These are phyloP conservation scores for Luffa acutangula DNA, from an alignment of 306 rosid genomes.

Conservation along the genomic window DNA sequence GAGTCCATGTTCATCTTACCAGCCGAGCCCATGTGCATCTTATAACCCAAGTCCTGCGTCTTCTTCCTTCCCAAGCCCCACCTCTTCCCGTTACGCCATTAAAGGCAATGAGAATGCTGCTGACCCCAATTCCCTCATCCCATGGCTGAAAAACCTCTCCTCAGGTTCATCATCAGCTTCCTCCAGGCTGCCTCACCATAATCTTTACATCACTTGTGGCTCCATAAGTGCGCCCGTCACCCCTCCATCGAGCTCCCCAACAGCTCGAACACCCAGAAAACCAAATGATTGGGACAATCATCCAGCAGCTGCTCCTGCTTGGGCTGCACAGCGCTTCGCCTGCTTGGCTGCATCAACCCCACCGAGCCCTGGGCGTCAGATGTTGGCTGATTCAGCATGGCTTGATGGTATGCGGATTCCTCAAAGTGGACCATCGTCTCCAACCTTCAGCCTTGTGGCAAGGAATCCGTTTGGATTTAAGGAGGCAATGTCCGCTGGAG, in stretches of 20 bases:
- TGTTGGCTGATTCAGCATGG: conserved; percentile 43
- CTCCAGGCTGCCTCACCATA: conserved; percentile 32
- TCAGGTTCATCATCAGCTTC: conserved; percentile 42
- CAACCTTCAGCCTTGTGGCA: conserved; percentile 48
- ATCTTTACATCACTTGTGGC: conserved; percentile 31
- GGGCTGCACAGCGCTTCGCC: conserved; percentile 34
- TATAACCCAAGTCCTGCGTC: conserved; percentile 49
- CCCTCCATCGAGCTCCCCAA: conserved; percentile 58
- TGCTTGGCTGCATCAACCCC: conserved; percentile 48
- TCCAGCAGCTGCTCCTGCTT: conserved; percentile 24
- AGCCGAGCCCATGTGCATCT: conserved; percentile 36
- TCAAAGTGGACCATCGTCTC: conserved; percentile 52
- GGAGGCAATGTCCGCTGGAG: conserved; percentile 34
- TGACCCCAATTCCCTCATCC: conserved; percentile 53
- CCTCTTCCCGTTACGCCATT: conserved; percentile 29
- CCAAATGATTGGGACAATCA: conserved; percentile 45
- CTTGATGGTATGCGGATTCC: conserved; percentile 35
- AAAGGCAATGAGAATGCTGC: conserved; percentile 28
- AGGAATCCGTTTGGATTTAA: conserved; percentile 34
- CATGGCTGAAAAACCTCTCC: conserved; percentile 53
- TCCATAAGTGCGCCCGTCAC: conserved; percentile 60
- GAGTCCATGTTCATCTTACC: conserved; percentile 47
- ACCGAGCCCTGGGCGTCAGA: conserved; percentile 42
- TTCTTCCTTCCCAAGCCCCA: conserved; percentile 51
- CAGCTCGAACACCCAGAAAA: conserved; percentile 36